A percentile compares a stretch with the other conserved stretches of the same genome.
Evolutionary conservation across 441 rosid species (phyloP).

Genomic region (Populus hybrid): DNA sequence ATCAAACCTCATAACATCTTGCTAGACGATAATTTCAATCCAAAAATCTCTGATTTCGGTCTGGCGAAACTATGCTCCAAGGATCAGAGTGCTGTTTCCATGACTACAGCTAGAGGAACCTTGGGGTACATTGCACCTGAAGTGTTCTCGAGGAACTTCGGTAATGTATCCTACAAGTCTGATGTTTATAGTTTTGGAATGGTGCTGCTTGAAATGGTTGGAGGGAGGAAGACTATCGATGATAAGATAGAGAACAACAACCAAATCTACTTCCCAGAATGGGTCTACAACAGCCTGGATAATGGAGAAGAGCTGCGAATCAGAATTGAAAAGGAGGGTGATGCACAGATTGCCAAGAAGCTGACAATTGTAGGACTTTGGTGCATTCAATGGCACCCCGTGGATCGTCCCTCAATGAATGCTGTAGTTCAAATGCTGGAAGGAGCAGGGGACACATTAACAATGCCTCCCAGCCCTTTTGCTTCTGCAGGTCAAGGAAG

Average conservation of each 20-base stretch:
- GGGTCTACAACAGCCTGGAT: slow-evolving; percentile 22
- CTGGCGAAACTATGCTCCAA: slow-evolving; percentile 28
- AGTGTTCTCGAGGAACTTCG: slow-evolving; percentile 29
- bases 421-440: slow-evolving; percentile 36
- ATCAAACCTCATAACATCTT: slow-evolving; percentile 31
- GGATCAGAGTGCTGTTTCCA: slow-evolving; percentile 31
- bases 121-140: slow-evolving; percentile 31
- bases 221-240: slow-evolving; percentile 19
- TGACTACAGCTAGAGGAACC: slow-evolving; percentile 32
- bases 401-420: slow-evolving; percentile 36
- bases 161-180: slow-evolving; percentile 20
- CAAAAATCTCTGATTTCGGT: slow-evolving; percentile 30
- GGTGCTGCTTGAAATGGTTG: slow-evolving; percentile 27
- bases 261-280: slow-evolving; percentile 22
- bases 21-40: slow-evolving; percentile 19
- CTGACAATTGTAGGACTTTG: slow-evolving; percentile 33
- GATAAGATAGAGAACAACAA: neutral
- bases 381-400: slow-evolving; percentile 38
- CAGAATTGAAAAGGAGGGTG: slow-evolving; percentile 14
- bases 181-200: slow-evolving; percentile 28
- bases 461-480: slow-evolving; percentile 34
- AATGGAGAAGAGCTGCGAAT: slow-evolving; percentile 28
- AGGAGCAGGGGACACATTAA: slow-evolving; percentile 22
- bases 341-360: slow-evolving; percentile 25
- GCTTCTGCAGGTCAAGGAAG: slow-evolving; percentile 14